Conservation (phyloP, 768 basidiomycete species). For the Leucogyrophana mollusca region DNA sequence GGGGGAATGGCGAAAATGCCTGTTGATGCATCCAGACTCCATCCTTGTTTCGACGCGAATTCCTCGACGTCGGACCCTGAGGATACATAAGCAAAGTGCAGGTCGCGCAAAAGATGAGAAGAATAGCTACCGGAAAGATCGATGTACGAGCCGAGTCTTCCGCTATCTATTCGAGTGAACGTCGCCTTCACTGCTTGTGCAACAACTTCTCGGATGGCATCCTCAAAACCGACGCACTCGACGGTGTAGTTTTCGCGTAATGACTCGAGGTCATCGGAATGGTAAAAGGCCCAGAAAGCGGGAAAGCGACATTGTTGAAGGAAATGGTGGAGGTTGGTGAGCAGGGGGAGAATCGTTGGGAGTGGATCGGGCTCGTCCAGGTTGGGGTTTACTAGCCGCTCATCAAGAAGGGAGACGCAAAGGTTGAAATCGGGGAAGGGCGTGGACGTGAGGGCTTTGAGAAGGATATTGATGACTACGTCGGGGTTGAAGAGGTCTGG, state of each 20-base stretch:
- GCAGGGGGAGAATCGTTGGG: constrained; percentile 63
- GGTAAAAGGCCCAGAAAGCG: constrained; percentile 78
- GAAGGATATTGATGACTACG: constrained; percentile 91
- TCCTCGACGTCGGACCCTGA: constrained; percentile 55
- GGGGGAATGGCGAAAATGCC: constrained; percentile 69
- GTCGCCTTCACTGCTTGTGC: constrained; percentile 76
- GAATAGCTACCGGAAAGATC: constrained; percentile 55
- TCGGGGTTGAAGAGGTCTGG: constrained; percentile 90
- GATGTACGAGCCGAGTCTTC: constrained; percentile 70
- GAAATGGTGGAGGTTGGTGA: constrained; percentile 65
- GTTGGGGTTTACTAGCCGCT: constrained; percentile 52
- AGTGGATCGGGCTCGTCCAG: constrained; percentile 84
- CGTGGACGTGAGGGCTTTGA: constrained; percentile 83
- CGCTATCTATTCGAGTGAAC: constrained; percentile 69
- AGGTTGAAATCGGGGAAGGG: constrained; percentile 94
- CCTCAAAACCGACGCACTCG: constrained; percentile 80
- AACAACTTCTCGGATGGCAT: constrained; percentile 76
- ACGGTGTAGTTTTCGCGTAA: constrained; percentile 85
- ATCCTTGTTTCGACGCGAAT: constrained; percentile 65
- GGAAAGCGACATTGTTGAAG: constrained; percentile 86
- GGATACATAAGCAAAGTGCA: not conserved
- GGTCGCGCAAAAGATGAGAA: not conserved
- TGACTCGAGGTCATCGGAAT: constrained; percentile 64
- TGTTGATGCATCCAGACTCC: constrained; percentile 54
- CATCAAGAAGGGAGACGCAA: constrained; percentile 88